These are phyloP conservation scores for Podospora appendiculata DNA, from an alignment of 495 filamentous ascomycete species.

Conservation along the genomic window DNA sequence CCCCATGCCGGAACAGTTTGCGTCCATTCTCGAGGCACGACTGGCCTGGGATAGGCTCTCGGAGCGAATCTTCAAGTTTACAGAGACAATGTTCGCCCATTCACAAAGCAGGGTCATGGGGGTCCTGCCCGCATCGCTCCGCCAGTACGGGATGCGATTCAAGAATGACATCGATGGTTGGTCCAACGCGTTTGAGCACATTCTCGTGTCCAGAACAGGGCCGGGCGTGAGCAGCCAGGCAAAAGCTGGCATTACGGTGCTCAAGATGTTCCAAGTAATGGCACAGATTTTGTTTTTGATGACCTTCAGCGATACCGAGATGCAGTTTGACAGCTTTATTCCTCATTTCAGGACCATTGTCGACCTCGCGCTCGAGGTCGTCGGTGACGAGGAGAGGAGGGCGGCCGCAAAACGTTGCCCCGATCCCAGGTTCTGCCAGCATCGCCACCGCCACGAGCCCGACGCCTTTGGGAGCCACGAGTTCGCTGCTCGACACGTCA, in stretches of 20 bases:
- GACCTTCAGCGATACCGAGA: constrained; percentile 41
- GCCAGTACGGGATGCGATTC: constrained; percentile 34
- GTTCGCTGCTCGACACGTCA: constrained; percentile 39
- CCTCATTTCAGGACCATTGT: constrained; percentile 35
- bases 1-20: constrained; percentile 39
- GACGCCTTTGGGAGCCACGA: constrained; percentile 34
- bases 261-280: constrained; percentile 51
- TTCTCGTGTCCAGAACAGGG: constrained; percentile 37
- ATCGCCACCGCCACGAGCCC: constrained; percentile 24
- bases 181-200: constrained; percentile 42
- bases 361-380: constrained; percentile 37
- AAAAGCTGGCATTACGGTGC: constrained; percentile 44
- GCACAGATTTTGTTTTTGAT: constrained; percentile 44
- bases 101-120: constrained; percentile 37
- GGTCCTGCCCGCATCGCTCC: constrained; percentile 36
- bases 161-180: constrained; percentile 41
- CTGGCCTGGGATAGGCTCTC: constrained; percentile 40
- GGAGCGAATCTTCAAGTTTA: constrained; percentile 46
- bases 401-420: constrained; percentile 38
- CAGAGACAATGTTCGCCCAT: constrained; percentile 41
- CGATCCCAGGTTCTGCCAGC: constrained; percentile 30
- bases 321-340: constrained; percentile 36
- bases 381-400: constrained; percentile 41
- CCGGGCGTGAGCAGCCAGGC: constrained; percentile 44
- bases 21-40: constrained; percentile 40